Evolutionary conservation across 495 filamentous ascomycete genomes (phyloP).

Genomic region (Cenococcum geophilum): DNA sequence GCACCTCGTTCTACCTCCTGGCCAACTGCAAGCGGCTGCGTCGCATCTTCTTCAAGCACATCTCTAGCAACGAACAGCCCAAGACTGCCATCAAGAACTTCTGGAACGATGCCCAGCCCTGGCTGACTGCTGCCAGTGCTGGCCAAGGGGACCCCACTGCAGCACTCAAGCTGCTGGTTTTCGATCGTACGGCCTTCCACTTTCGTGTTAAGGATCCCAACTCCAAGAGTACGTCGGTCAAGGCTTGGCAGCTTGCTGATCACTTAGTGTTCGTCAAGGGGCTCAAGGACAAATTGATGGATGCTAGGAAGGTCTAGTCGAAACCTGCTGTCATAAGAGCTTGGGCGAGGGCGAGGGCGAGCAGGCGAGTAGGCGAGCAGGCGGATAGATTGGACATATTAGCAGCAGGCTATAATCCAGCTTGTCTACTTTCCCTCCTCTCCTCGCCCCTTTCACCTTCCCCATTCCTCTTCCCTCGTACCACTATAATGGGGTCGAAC

Average conservation of each 20-base stretch:
- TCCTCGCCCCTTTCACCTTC: no score
- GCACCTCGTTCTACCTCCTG: constrained; percentile 13
- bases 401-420: no score
- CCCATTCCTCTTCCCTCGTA: no score
- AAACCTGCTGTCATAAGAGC: no score
- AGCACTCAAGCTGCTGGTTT: constrained; percentile 7
- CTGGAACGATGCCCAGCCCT: constrained; percentile 13
- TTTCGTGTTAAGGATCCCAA: constrained; percentile 7
- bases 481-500: no score
- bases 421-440: no score
- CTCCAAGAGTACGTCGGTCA: constrained; percentile 5
- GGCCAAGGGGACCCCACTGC: neutral
- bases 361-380: no score
- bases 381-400: no score
- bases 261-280: constrained; percentile 10
- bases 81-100: constrained; percentile 17
- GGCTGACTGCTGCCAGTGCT: constrained; percentile 7
- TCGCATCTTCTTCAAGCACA: constrained; percentile 11
- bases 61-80: constrained; percentile 12
- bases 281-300: constrained; percentile 3
- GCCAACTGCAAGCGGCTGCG: neutral
- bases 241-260: constrained; percentile 12
- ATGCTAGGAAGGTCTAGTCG: no score
- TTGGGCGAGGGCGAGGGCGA: no score
- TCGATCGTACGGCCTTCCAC: constrained; percentile 14